Base-by-base conservation (phyloP, 306 rosid species). In the Mucuna pruriens region DNA sequence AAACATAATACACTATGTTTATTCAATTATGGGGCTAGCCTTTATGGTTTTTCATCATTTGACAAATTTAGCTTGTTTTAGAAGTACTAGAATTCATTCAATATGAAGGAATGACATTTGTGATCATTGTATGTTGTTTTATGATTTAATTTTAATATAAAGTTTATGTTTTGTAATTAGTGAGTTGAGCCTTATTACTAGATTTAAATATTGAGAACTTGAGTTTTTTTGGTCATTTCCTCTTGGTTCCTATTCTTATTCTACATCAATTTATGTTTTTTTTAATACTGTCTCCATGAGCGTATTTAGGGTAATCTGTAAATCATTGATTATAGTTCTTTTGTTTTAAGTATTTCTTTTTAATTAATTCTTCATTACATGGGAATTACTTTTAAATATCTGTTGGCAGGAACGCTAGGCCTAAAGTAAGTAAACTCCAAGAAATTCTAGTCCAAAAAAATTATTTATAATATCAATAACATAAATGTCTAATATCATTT, bases 11-110 rank as follows among this genome's bases (percentile, higher is more conserved):
- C 39, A 7, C 19, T 5, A 10, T 74, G 25, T 79, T 54, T 79
- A 52, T 79, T 82, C 68, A 61, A 58, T 61, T 25, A 62, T 62
- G 44, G 71, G 60, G 57, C 46, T 36, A 11, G 22, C 31, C 38
- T 52, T 72, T 25, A 36, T 73, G 54, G n/a, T 25, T 46, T 79
- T 67, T 68, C 38, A 31, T 66, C 26, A 68, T 60, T 55, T 58
- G 65, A 45, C 13, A 19, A 65, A 55, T 29, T 72, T 52, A 80
- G 20, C 13, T 42, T 65, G 70, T 66, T 64, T 46, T 73, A 29
- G 25, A 49, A 39, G 54, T 73, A 17, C 17, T 81, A 63, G 60
- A 63, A 51, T 65, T 42, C 44, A 51, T 65, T 42, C 44, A 60
- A 33, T 42, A 26, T 75, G 4, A 44, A 44, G 33, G 31, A 49